phyloP scores from a whole-genome alignment of 2,329 filamentous ascomycete species.

The Botryosphaeria dothidea region DNA sequence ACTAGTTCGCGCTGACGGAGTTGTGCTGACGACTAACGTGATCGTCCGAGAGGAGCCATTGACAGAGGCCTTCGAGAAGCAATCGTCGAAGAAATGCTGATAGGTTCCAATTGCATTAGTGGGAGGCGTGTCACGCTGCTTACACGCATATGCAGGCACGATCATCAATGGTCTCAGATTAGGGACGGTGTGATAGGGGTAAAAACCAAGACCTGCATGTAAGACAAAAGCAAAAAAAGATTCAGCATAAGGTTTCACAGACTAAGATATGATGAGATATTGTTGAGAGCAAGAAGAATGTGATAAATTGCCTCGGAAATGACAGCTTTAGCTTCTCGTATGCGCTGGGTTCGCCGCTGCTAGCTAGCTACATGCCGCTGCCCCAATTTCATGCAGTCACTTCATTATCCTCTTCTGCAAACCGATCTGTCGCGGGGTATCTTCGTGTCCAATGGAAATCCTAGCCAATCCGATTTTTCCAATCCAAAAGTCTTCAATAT shows the following conservation, averaged over 20 bases:
- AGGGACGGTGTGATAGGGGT: neutral
- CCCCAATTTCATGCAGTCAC: neutral
- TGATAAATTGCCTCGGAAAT: neutral
- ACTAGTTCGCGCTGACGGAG: no score
- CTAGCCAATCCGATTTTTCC: neutral
- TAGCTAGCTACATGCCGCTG: neutral
- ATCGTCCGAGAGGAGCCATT: no score
- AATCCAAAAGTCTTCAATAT: neutral
- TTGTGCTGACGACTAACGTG: no score
- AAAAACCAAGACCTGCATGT: neutral
- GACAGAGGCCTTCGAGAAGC: neutral
- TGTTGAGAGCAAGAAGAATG: neutral
- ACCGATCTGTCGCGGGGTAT: neutral
- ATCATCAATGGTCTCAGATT: neutral
- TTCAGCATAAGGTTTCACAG: neutral
- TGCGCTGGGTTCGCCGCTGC: neutral
- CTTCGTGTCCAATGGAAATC: neutral
- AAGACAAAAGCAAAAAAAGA: neutral
- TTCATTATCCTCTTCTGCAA: neutral
- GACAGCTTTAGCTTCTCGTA: neutral
- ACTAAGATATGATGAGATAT: neutral
- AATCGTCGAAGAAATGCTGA: neutral
- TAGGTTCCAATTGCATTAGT: neutral
- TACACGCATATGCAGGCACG: conserved; percentile 13
- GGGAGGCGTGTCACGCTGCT: conserved; percentile 3